These are phyloP conservation scores for Lipomyces lipofer DNA, from an alignment of 805 yeast genomes.

Conservation along the genomic window DNA sequence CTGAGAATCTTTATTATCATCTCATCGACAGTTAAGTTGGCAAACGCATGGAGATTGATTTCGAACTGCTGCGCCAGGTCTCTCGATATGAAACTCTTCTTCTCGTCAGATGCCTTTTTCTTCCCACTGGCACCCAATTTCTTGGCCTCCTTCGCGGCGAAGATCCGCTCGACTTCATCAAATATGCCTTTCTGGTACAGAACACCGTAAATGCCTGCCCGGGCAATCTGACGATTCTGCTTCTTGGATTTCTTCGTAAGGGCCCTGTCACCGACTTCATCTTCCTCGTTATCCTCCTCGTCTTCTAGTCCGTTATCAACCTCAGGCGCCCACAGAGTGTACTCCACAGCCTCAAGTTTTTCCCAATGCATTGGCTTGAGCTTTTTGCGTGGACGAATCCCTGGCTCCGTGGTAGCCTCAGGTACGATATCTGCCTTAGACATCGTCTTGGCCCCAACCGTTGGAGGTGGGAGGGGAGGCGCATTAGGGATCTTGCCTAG, in stretches of 20 bases:
- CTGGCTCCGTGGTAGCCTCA: slow-evolving; percentile 39
- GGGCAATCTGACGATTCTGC: slow-evolving; percentile 40
- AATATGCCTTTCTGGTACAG: slow-evolving; percentile 76
- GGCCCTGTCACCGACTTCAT: background rate
- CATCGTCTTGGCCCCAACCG: slow-evolving; percentile 38
- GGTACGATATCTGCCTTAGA: slow-evolving; percentile 35
- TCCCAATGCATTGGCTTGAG: slow-evolving; percentile 98
- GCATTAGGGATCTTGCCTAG: slow-evolving; percentile 40
- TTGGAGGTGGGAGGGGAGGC: slow-evolving; percentile 44
- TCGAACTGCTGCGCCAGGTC: slow-evolving; percentile 95
- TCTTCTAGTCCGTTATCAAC: slow-evolving; percentile 8
- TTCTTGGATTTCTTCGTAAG: background rate
- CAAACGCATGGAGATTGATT: slow-evolving; percentile 81
- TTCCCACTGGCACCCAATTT: slow-evolving; percentile 44
- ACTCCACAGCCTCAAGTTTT: slow-evolving; percentile 72
- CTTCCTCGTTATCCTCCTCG: slow-evolving; percentile 17
- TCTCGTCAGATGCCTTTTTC: slow-evolving; percentile 51
- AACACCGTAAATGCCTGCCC: slow-evolving; percentile 61
- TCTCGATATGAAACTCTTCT: slow-evolving; percentile 70
- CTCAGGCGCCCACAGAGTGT: slow-evolving; percentile 74
- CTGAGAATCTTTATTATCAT: slow-evolving; percentile 68
- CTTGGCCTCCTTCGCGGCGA: slow-evolving; percentile 76
- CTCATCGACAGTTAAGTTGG: slow-evolving; percentile 60
- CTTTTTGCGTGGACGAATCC: slow-evolving; percentile 69
- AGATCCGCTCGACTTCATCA: slow-evolving; percentile 78